Conservation (phyloP, 352 stramenopile species). For the Phytophthora pisi region DNA sequence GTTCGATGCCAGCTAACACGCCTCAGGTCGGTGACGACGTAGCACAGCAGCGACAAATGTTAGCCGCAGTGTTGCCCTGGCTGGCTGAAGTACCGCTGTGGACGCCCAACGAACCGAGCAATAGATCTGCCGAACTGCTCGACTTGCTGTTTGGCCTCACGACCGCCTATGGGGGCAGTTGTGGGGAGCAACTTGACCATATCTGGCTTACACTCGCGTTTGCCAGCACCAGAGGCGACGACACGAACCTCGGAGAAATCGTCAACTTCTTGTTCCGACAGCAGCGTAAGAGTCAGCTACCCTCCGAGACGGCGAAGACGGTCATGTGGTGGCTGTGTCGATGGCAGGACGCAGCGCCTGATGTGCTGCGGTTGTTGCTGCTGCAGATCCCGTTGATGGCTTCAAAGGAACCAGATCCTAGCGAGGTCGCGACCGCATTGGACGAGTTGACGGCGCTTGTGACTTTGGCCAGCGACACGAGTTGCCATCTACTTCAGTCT, state of each 20-base stretch:
- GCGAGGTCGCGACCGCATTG: conserved; percentile 14
- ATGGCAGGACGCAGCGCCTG: conserved; percentile 57
- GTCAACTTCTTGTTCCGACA: conserved; percentile 50
- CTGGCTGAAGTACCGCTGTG: conserved; percentile 49
- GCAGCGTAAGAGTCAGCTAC: conserved; percentile 39
- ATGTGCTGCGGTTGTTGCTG: conserved; percentile 41
- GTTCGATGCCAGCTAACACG: conserved; percentile 26
- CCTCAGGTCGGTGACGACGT: conserved; percentile 38
- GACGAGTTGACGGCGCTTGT: conserved; percentile 33
- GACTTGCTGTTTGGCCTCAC: conserved; percentile 65
- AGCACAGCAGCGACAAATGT: conserved; percentile 58
- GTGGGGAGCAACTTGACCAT: conserved; percentile 63
- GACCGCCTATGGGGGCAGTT: conserved; percentile 40
- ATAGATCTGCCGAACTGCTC: conserved; percentile 35
- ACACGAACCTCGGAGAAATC: conserved; percentile 17
- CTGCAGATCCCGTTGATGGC: conserved; percentile 10
- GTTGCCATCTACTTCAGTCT: conserved; percentile 30
- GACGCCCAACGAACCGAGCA: conserved; percentile 1
- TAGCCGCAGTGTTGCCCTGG: conserved; percentile 58
- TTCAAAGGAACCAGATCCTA: conserved; percentile 6
- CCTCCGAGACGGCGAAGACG: conserved; percentile 52
- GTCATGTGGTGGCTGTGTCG: conserved; percentile 72
- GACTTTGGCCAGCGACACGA: conserved; percentile 29
- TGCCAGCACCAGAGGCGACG: conserved; percentile 12
- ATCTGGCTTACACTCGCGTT: conserved; percentile 70